Conservation (phyloP, 805 yeast species). For the Saccharomycopsis malanga region DNA sequence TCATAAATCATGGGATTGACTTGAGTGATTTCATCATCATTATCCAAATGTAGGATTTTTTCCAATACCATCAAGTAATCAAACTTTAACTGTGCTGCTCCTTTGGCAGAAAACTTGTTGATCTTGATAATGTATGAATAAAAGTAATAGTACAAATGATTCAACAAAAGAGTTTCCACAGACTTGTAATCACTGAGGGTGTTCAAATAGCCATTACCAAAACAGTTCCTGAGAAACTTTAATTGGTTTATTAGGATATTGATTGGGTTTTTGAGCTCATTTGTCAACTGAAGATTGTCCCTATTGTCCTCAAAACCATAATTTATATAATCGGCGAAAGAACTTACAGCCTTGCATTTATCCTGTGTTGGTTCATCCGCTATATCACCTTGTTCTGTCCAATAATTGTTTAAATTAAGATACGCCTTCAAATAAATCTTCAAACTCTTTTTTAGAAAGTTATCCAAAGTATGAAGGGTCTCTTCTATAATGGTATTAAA, state of each 20-base stretch:
- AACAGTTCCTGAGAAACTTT: constrained; percentile 11
- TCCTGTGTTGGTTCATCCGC: background rate
- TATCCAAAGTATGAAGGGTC: constrained; percentile 4
- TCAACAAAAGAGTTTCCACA: constrained; percentile 10
- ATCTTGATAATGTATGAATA: constrained; percentile 20
- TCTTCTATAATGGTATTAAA: constrained; percentile 8
- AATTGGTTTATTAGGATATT: constrained; percentile 14
- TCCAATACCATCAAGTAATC: constrained; percentile 13
- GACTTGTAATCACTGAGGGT: constrained; percentile 11
- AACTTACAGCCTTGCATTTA: background rate
- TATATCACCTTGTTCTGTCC: constrained; percentile 4
- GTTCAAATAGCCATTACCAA: constrained; percentile 12
- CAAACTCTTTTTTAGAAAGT: constrained; percentile 17
- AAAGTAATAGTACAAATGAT: constrained; percentile 14
- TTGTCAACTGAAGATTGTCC: background rate
- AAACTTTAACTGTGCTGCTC: constrained; percentile 13
- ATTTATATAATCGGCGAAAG: constrained; percentile 8
- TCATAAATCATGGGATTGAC: constrained; percentile 4
- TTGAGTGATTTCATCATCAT: background rate
- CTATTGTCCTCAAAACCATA: constrained; percentile 12
- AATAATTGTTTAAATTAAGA: constrained; percentile 12
- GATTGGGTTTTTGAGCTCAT: constrained; percentile 13
- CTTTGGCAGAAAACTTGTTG: constrained; percentile 11
- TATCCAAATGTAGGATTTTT: constrained; percentile 5
- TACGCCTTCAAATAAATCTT: constrained; percentile 17